These are phyloP conservation scores for Firmiana major DNA, from an alignment of 345 rosid genomes.

Conservation along the genomic window DNA sequence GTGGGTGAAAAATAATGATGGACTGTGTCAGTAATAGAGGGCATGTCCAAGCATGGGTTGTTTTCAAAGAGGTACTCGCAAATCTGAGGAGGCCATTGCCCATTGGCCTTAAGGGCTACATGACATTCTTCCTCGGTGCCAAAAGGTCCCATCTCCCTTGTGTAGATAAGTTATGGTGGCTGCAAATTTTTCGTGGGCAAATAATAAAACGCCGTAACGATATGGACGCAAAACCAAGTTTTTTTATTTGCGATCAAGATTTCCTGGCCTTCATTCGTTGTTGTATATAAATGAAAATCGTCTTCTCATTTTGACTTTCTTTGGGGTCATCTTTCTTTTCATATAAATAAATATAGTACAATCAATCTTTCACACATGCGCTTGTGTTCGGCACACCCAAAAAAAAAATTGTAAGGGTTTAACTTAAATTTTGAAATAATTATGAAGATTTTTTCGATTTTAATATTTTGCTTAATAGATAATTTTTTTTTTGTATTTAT, in stretches of 20 bases:
- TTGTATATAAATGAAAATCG: background rate
- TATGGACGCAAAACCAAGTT: background rate
- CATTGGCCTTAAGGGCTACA: constrained; percentile 14
- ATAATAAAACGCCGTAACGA: background rate
- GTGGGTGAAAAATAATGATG: constrained; percentile 20
- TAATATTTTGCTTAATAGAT: too few species aligned
- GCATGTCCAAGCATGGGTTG: constrained; percentile 31
- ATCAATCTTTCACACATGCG: too few species aligned
- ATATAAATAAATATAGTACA: too few species aligned
- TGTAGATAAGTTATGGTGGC: background rate
- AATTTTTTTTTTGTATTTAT: too few species aligned
- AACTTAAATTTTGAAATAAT: too few species aligned
- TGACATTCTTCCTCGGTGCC: constrained; percentile 14
- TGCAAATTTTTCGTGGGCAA: background rate
- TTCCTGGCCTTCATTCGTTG: background rate
- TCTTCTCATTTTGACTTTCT: background rate
- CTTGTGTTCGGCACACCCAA: too few species aligned
- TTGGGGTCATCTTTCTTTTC: too few species aligned
- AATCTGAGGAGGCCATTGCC: constrained; percentile 26
- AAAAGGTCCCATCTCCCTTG: background rate
- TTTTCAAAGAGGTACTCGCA: constrained; percentile 31
- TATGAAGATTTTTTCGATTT: too few species aligned
- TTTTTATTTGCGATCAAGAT: background rate
- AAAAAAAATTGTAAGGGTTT: too few species aligned
- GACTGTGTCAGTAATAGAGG: constrained; percentile 11